Conservation (phyloP, 352 stramenopile species). For the Phytopythium ostracodes region DNA sequence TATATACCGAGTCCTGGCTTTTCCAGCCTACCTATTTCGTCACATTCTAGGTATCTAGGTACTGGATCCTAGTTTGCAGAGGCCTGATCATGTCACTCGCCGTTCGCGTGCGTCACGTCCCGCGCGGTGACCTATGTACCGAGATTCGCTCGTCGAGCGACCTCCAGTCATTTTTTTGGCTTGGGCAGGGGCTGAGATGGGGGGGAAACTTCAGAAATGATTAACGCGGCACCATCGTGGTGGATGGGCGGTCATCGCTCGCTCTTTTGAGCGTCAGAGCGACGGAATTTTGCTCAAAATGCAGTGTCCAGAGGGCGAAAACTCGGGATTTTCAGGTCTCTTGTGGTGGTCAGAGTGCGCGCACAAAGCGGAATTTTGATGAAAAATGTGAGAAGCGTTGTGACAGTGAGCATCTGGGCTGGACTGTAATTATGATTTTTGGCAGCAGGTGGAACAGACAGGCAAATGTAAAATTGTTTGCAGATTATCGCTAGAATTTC, state of each 20-base stretch:
- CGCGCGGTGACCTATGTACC: neutral
- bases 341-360: neutral
- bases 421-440: neutral
- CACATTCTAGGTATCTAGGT: no score
- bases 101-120: neutral
- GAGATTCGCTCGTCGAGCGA: neutral
- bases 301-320: no score
- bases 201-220: slow-evolving; percentile 2
- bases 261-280: neutral
- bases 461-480: neutral
- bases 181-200: slow-evolving; percentile 1
- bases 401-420: neutral
- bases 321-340: neutral
- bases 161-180: neutral
- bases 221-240: neutral
- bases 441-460: neutral
- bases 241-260: neutral
- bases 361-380: neutral
- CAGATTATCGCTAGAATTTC: neutral
- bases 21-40: no score
- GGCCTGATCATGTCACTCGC: no score
- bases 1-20: no score
- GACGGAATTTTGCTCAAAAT: neutral
- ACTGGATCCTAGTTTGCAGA: no score
- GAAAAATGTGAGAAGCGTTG: neutral